Conservation (phyloP, 805 yeast species). For the Starmera quercuum region DNA sequence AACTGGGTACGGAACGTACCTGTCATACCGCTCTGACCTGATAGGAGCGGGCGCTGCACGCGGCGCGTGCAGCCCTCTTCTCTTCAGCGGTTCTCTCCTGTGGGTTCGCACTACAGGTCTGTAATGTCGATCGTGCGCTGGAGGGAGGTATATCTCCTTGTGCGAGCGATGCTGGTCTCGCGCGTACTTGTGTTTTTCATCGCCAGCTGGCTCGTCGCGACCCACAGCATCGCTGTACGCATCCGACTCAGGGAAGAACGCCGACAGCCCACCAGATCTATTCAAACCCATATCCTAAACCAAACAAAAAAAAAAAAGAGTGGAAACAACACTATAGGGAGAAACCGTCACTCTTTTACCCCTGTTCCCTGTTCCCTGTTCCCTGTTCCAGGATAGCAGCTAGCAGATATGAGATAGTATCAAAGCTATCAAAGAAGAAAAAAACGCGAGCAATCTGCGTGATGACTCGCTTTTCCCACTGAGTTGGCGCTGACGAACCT, state of each 20-base stretch:
- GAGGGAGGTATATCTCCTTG: neutral
- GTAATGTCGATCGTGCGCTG: neutral
- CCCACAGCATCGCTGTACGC: neutral
- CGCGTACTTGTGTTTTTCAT: neutral
- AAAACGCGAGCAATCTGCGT: too few species aligned
- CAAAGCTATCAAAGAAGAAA: too few species aligned
- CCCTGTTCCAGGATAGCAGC: too few species aligned
- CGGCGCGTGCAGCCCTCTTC: neutral
- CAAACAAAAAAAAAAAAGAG: too few species aligned
- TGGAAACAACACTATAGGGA: too few species aligned
- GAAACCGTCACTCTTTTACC: too few species aligned
- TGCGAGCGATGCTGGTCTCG: neutral
- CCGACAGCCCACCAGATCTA: neutral
- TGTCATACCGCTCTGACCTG: neutral
- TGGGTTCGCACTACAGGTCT: neutral
- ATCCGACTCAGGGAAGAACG: neutral
- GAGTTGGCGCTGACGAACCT: too few species aligned
- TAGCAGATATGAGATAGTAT: too few species aligned
- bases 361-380: too few species aligned
- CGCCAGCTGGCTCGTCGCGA: neutral
- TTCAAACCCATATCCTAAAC: too few species aligned
- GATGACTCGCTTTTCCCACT: too few species aligned
- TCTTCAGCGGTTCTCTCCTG: neutral
- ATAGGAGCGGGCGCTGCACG: neutral
- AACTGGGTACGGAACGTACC: neutral